Evolutionary conservation across 257 asterid genomes (phyloP).

Genomic region (Anisodus tanguticus): DNA sequence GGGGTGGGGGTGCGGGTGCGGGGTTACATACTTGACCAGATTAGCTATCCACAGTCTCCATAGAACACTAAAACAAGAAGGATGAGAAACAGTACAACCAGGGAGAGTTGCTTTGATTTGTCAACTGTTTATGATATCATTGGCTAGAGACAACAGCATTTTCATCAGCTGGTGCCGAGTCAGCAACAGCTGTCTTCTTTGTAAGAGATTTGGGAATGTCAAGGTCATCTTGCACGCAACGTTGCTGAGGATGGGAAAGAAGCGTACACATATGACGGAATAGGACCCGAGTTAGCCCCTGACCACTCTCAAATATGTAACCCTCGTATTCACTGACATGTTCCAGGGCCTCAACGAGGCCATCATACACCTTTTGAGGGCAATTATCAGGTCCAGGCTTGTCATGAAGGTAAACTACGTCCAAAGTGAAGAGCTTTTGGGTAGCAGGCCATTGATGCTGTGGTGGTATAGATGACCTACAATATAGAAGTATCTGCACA

Average conservation of each 20-base stretch:
- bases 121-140: constrained; percentile 37
- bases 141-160: constrained; percentile 47
- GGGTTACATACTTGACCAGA: background rate
- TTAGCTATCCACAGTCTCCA: background rate
- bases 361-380: constrained; percentile 84
- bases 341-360: constrained; percentile 92
- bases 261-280: constrained; percentile 74
- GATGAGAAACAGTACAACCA: background rate
- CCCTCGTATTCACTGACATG: constrained; percentile 77
- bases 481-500: constrained; percentile 75
- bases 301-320: constrained; percentile 87
- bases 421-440: constrained; percentile 82
- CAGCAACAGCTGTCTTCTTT: constrained; percentile 55
- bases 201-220: constrained; percentile 74
- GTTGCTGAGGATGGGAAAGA: constrained; percentile 87
- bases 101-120: background rate
- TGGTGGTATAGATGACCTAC: constrained; percentile 81
- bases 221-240: constrained; percentile 76
- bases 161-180: constrained; percentile 58
- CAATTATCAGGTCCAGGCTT: constrained; percentile 94
- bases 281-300: constrained; percentile 76
- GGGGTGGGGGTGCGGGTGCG: background rate
- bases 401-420: constrained; percentile 90
- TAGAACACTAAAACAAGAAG: background rate
- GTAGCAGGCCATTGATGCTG: constrained; percentile 64